Base-by-base conservation (phyloP, 2,329 filamentous ascomycete species). In the Epichloe coenophiala region DNA sequence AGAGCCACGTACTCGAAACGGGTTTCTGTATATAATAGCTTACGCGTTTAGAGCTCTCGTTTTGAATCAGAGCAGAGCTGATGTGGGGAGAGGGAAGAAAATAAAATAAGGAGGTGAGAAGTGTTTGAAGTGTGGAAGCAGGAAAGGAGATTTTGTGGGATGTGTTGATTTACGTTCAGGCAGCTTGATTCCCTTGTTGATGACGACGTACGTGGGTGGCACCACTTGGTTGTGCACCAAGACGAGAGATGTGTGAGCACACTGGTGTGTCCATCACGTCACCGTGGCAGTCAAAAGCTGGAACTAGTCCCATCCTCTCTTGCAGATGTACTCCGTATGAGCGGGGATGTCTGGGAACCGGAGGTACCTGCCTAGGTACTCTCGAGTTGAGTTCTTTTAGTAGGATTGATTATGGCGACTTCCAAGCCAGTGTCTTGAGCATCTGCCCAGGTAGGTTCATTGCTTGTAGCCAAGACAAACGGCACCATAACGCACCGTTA, bases 251-350 rank as follows among this genome's bases (percentile, higher is more conserved):
- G 21, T 21, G 19, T 6, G 11, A 23, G n/a, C 13, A 17, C 15
- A 36, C 27, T 48, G 48, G 41, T 38, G 43, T 53, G 39, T 57
- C 51, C 44, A 55, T 57, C 43, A 55, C 54, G 55, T 57, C 55
- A 55, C 54, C 19, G 9, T 33, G 31, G 21, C 36, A 42, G 42
- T 33, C 23, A 36, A 37, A 21, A 19, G 19, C 21, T 38, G 36
- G 13, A 43, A 21, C 23, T 15, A 31, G 21, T 7, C 27, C 42
- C 23, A 44, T 31, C 7, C 23, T 44, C n/a, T 31, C 31, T 31
- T 45, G 42, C 27, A 33, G 27, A 15, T 35, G 13, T 21, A 21
- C 19, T 21, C 19, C 19, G 19, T 31, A 21, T 36, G 31, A 19
- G 39, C 39, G 27, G 47, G 37, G 39, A 31, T 48, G 39, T 37